A percentile compares a stretch with the other conserved stretches of the same genome.
These are phyloP conservation scores for Citrullus mucosospermus DNA, from an alignment of 306 rosid genomes.

Conservation along the genomic window DNA sequence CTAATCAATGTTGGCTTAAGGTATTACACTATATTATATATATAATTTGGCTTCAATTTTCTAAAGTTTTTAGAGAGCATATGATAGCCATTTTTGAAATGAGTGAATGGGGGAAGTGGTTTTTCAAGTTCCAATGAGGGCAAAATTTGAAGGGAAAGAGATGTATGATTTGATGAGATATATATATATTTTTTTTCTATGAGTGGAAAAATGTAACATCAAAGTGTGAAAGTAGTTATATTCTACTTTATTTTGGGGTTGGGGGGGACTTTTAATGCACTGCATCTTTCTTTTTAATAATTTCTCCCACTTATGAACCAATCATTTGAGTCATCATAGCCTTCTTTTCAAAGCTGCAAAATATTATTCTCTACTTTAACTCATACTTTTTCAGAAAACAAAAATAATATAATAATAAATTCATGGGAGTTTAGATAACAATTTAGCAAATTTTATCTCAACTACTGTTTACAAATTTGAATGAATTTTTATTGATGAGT, in stretches of 20 bases:
- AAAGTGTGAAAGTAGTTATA: not conserved
- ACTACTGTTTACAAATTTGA: not conserved
- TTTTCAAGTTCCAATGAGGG: not conserved
- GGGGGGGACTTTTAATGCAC: not conserved
- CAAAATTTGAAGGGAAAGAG: not conserved
- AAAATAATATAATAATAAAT: too few species aligned
- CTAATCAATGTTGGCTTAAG: too few species aligned
- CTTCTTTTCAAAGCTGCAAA: not conserved
- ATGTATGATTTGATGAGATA: constrained; percentile 10
- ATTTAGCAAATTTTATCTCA: not conserved
- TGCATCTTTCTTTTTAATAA: not conserved
- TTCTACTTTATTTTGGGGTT: not conserved
- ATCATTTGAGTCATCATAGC: constrained; percentile 7
- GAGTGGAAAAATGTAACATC: constrained; percentile 2
- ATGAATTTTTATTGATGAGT: too few species aligned
- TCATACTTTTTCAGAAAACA: not conserved
- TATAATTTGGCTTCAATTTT: too few species aligned
- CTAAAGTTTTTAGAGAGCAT: too few species aligned
- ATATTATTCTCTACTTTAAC: constrained; percentile 1
- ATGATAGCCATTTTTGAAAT: not conserved
- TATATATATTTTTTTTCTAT: not conserved
- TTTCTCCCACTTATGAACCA: constrained; percentile 4
- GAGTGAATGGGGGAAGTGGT: not conserved
- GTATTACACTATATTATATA: too few species aligned
- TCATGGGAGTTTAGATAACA: too few species aligned